phyloP scores from a whole-genome alignment of 2,329 filamentous ascomycete species.

The Epicoccum sorghinum region DNA sequence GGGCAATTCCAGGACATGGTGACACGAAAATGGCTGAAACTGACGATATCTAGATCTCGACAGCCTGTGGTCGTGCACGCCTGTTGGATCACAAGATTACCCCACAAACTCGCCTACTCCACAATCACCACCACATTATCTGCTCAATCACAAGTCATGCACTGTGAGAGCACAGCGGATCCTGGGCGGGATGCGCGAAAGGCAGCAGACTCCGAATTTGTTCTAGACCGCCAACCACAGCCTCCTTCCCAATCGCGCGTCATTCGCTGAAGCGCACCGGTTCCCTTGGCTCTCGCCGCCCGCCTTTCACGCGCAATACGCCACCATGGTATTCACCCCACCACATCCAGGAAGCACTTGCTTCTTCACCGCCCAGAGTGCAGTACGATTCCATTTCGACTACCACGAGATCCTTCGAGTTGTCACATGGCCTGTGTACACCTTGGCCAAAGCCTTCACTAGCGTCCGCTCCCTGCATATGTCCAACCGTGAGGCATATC shows the following conservation, averaged over 20 bases:
- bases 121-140: conserved; percentile 7
- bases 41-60: background rate
- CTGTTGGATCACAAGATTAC: conserved; percentile 2
- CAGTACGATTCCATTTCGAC: background rate
- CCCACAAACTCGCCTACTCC: conserved; percentile 1
- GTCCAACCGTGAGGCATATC: conserved; percentile 14
- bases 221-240: conserved; percentile 6
- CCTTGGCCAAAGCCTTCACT: conserved; percentile 14
- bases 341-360: conserved; percentile 4
- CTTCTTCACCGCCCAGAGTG: conserved; percentile 12
- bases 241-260: background rate
- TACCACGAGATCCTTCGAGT: conserved; percentile 10
- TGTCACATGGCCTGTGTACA: conserved; percentile 19
- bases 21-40: conserved; percentile 8
- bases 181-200: conserved; percentile 7
- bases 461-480: conserved; percentile 18
- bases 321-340: conserved; percentile 15
- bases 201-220: background rate
- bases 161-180: conserved; percentile 2
- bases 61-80: background rate
- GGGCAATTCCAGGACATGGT: conserved; percentile 27
- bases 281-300: conserved; percentile 16
- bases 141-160: background rate
- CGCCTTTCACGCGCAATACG: conserved; percentile 16
- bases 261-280: conserved; percentile 11